phyloP scores from a whole-genome alignment of 2,329 filamentous ascomycete genomes.

The Colletotrichum tropicicola region DNA sequence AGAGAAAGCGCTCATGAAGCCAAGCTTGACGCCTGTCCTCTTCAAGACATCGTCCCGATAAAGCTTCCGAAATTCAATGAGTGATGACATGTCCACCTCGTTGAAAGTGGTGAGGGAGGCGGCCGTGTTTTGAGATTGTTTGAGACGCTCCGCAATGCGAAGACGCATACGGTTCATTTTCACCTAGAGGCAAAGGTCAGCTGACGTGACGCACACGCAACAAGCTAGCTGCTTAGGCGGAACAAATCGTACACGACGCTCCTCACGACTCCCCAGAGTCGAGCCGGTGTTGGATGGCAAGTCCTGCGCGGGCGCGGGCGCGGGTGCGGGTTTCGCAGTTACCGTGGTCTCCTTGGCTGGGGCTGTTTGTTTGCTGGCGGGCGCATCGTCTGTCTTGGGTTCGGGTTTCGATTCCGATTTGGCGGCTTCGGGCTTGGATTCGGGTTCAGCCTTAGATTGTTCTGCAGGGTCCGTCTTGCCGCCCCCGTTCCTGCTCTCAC shows the following conservation, averaged over 20 bases:
- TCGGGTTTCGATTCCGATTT: slow-evolving; percentile 51
- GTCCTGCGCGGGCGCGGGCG: slow-evolving; percentile 31
- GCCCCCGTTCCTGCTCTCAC: slow-evolving; percentile 37
- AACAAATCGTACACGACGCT: slow-evolving; percentile 76
- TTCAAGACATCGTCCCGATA: slow-evolving; percentile 98
- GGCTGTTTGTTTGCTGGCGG: slow-evolving; percentile 29
- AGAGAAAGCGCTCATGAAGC: slow-evolving; percentile 99
- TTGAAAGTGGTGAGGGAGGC: slow-evolving; percentile 98
- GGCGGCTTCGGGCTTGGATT: slow-evolving; percentile 34
- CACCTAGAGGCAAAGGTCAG: slow-evolving; percentile 63
- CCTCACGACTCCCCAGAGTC: slow-evolving; percentile 78
- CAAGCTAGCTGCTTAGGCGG: background rate
- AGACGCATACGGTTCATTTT: slow-evolving; percentile 99
- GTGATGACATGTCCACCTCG: slow-evolving; percentile 97
- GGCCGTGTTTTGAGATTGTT: slow-evolving; percentile 99
- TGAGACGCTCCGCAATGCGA: slow-evolving; percentile 94
- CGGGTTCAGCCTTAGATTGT: slow-evolving; percentile 25
- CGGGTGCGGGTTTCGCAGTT: slow-evolving; percentile 34
- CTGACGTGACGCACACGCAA: background rate
- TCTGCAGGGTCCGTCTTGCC: slow-evolving; percentile 14
- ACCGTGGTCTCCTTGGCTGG: slow-evolving; percentile 29
- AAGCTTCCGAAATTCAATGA: slow-evolving; percentile 96
- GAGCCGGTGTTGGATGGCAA: slow-evolving; percentile 40
- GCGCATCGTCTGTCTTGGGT: slow-evolving; percentile 45
- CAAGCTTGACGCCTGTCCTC: slow-evolving; percentile 96